phyloP scores from a whole-genome alignment of 108 stramenopile species.

The Fragilariopsis cylindrus region DNA sequence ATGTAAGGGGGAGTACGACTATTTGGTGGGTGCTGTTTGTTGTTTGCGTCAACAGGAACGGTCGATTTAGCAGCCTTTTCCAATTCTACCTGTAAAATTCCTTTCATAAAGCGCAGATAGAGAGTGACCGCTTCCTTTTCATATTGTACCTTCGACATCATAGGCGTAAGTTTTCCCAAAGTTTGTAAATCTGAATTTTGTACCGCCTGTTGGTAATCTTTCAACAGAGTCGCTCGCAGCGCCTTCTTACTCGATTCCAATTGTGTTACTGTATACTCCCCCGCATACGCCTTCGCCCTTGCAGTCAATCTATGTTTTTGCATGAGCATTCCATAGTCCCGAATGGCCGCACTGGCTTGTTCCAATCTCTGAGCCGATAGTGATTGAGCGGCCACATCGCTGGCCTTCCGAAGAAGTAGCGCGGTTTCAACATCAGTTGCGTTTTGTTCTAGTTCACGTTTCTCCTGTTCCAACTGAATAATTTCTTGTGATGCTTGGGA shows the following conservation, averaged over 20 bases:
- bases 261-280: slow-evolving; percentile 60
- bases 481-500: slow-evolving; percentile 82
- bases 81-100: slow-evolving; percentile 39
- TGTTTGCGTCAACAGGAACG: slow-evolving; percentile 28
- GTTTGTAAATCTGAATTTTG: slow-evolving; percentile 47
- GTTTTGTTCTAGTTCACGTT: slow-evolving; percentile 60
- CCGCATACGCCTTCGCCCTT: slow-evolving; percentile 52
- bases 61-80: slow-evolving; percentile 32
- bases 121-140: slow-evolving; percentile 69
- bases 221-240: slow-evolving; percentile 45
- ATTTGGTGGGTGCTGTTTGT: slow-evolving; percentile 25
- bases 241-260: slow-evolving; percentile 47
- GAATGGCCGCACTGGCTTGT: slow-evolving; percentile 57
- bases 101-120: slow-evolving; percentile 67
- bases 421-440: slow-evolving; percentile 69
- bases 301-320: slow-evolving; percentile 31
- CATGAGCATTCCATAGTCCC: slow-evolving; percentile 45
- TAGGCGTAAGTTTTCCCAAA: slow-evolving; percentile 67
- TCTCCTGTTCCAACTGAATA: slow-evolving; percentile 65
- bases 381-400: slow-evolving; percentile 46
- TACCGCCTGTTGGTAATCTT: slow-evolving; percentile 67
- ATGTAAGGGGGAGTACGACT: slow-evolving; percentile 43
- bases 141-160: slow-evolving; percentile 72
- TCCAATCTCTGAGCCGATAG: slow-evolving; percentile 53
- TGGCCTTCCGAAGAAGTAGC: slow-evolving; percentile 52